phyloP scores from a whole-genome alignment of 257 asterid genomes.

The Paulownia fortunei region DNA sequence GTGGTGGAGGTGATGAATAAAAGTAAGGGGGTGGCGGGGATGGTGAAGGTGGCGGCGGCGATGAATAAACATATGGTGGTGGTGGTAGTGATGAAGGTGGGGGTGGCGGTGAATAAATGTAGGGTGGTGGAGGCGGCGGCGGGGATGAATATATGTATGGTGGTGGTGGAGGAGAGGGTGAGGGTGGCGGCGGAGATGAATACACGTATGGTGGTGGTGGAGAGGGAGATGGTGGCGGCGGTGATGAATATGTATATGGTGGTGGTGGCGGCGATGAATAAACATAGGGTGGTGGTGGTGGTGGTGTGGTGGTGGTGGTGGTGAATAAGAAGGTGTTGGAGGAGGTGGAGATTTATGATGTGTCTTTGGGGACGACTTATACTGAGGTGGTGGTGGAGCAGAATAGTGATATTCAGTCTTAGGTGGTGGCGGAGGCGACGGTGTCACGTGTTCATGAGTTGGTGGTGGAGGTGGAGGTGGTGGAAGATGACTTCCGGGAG shows the following conservation, averaged over 20 bases:
- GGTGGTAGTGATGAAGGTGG: constrained; percentile 31
- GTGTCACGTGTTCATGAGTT: constrained; percentile 24
- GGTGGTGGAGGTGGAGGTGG: constrained; percentile 30
- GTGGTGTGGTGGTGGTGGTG: constrained; percentile 20
- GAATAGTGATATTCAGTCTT: neutral
- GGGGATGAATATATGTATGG: constrained; percentile 22
- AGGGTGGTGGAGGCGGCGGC: constrained; percentile 32
- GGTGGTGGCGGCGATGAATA: constrained; percentile 21
- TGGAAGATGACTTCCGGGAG: constrained; percentile 24
- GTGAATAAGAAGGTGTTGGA: neutral
- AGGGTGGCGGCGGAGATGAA: constrained; percentile 37
- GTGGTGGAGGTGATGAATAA: constrained; percentile 35
- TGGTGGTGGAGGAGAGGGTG: constrained; percentile 43
- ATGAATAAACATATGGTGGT: constrained; percentile 22
- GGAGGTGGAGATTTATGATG: constrained; percentile 32
- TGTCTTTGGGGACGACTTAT: constrained; percentile 28
- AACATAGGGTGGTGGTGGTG: constrained; percentile 3
- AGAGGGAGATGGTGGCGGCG: neutral
- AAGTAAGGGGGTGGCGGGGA: constrained; percentile 35
- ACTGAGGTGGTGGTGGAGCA: constrained; percentile 27
- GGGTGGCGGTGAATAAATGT: constrained; percentile 7
- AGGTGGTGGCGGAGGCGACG: constrained; percentile 32
- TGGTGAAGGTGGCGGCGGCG: constrained; percentile 34
- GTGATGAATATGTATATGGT: constrained; percentile 10
- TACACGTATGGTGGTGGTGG: constrained; percentile 26